A percentile compares a stretch with the other conserved stretches of the same genome.
Evolutionary conservation across 2,329 filamentous ascomycete species (phyloP).

Genomic region (Metarhizium album): DNA sequence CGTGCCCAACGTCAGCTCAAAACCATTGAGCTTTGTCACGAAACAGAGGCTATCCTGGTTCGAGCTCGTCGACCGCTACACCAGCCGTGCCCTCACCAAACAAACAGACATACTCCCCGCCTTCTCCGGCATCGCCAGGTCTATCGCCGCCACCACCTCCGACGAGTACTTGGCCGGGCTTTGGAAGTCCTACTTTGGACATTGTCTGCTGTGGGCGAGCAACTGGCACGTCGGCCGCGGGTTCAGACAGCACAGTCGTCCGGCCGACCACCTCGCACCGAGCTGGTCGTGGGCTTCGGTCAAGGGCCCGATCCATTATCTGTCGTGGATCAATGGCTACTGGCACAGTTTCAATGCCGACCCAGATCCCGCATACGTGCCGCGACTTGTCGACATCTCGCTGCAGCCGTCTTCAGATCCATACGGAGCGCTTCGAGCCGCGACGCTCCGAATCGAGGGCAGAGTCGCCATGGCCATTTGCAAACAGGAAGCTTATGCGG

Average conservation of each 20-base stretch:
- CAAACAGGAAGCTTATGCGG: background rate
- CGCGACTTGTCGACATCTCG: background rate
- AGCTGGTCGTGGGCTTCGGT: constrained; percentile 3
- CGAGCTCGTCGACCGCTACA: constrained; percentile 2
- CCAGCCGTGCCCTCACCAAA: background rate
- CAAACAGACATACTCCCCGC: background rate
- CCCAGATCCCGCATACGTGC: background rate
- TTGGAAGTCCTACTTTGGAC: constrained; percentile 1
- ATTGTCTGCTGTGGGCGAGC: constrained; percentile 1
- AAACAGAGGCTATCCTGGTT: constrained; percentile 1
- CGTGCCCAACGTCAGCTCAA: background rate
- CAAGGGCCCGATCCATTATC: background rate
- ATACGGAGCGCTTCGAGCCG: background rate
- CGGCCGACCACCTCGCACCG: background rate
- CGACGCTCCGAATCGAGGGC: background rate
- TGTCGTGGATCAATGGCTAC: constrained; percentile 1
- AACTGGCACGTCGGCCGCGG: constrained; percentile 1
- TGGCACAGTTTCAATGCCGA: constrained; percentile 2
- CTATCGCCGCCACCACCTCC: background rate
- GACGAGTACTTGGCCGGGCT: constrained; percentile 1
- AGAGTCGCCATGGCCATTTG: background rate
- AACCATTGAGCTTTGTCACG: background rate
- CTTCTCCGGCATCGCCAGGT: background rate
- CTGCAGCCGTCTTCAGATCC: background rate
- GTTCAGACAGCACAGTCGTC: constrained; percentile 1